phyloP scores from a whole-genome alignment of 768 basidiomycete species.

The Suillus placidus region DNA sequence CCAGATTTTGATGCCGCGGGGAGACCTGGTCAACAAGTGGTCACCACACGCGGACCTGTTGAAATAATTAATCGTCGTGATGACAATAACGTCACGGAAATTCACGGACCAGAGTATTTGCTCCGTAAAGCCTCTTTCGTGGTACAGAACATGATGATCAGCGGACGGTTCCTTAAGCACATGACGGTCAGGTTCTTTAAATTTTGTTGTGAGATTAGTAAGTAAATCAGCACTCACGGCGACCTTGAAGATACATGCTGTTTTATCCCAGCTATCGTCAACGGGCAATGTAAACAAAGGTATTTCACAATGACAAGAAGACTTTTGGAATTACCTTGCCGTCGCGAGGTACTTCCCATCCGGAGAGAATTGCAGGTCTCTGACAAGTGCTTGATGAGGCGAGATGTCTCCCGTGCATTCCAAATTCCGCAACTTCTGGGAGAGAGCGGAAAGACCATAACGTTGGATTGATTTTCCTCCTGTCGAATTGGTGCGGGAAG shows the following conservation, averaged over 20 bases:
- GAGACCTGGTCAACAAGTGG: slow-evolving; percentile 49
- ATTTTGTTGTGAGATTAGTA: background rate
- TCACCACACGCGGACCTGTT: slow-evolving; percentile 50
- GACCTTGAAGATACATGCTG: slow-evolving; percentile 51
- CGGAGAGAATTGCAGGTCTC: slow-evolving; percentile 59
- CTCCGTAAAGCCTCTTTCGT: slow-evolving; percentile 54
- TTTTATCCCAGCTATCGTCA: slow-evolving; percentile 48
- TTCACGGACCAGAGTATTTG: slow-evolving; percentile 52
- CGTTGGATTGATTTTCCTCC: background rate
- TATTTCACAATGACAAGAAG: slow-evolving; percentile 5
- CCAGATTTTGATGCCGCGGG: slow-evolving; percentile 56
- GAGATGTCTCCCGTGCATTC: slow-evolving; percentile 44
- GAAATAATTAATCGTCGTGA: slow-evolving; percentile 10
- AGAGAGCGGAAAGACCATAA: background rate
- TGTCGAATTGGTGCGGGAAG: background rate
- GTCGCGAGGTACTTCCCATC: slow-evolving; percentile 56
- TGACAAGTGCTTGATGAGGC: slow-evolving; percentile 55
- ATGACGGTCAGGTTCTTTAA: slow-evolving; percentile 17
- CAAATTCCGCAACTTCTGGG: slow-evolving; percentile 42
- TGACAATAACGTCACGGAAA: slow-evolving; percentile 1
- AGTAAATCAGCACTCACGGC: slow-evolving; percentile 37
- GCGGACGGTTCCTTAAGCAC: slow-evolving; percentile 41
- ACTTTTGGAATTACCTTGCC: slow-evolving; percentile 40
- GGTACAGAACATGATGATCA: slow-evolving; percentile 51
- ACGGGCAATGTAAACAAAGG: slow-evolving; percentile 11